Evolutionary conservation across 1,284 basidiomycete species (phyloP).

Genomic region (Cutaneotrichosporon curvatum): DNA sequence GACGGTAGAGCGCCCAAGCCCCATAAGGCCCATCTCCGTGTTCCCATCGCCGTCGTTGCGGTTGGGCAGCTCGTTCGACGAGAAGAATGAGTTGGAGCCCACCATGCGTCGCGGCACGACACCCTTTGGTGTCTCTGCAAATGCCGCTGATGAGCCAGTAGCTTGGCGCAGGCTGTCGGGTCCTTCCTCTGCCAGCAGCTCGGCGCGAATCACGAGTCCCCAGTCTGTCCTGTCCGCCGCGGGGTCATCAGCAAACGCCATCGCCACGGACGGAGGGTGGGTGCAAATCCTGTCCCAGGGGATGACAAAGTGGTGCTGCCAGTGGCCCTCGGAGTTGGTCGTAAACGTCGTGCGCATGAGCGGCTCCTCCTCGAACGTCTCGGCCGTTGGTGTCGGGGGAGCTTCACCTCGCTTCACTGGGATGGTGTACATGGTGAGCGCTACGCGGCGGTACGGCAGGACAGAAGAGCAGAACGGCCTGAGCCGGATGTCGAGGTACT

Average conservation of each 20-base stretch:
- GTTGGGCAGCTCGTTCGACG: constrained; percentile 11
- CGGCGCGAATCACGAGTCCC: constrained; percentile 18
- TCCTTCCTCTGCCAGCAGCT: constrained; percentile 16
- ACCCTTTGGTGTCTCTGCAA: neutral
- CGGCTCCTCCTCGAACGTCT: constrained; percentile 44
- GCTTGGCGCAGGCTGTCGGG: constrained; percentile 5
- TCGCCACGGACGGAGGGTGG: constrained; percentile 55
- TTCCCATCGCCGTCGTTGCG: constrained; percentile 17
- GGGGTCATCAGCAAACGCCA: constrained; percentile 54
- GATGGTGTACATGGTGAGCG: constrained; percentile 28
- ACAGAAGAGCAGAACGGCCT: constrained; percentile 57
- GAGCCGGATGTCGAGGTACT: constrained; percentile 65
- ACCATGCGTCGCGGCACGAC: neutral
- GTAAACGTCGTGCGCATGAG: constrained; percentile 51
- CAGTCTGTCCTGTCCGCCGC: constrained; percentile 44
- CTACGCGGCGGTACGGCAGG: constrained; percentile 31
- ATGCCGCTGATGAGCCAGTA: neutral
- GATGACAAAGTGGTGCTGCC: constrained; percentile 57
- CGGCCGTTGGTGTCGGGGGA: constrained; percentile 21
- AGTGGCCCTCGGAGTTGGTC: constrained; percentile 64
- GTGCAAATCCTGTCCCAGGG: constrained; percentile 61
- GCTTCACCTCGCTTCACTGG: constrained; percentile 5
- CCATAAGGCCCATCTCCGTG: constrained; percentile 20
- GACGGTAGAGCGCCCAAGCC: constrained; percentile 16
- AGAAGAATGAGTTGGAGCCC: constrained; percentile 10